Base-by-base conservation (phyloP, 352 stramenopile genomes). In the Phytophthora melonis region DNA sequence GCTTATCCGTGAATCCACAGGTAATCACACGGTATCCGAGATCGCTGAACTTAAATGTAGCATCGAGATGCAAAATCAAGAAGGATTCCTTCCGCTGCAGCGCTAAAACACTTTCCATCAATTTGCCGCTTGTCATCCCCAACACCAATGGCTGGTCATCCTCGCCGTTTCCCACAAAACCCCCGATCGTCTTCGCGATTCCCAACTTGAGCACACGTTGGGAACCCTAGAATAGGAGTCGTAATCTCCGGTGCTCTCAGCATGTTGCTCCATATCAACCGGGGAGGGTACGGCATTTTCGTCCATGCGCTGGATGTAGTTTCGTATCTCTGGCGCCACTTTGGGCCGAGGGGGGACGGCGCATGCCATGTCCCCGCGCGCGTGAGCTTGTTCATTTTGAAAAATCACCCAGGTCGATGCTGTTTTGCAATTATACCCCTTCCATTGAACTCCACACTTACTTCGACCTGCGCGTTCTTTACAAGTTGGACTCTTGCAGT, bases 81-180 rank as follows among this genome's bases (percentile, higher is more conserved):
- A 49, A 49, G 13, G 41, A 18, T 18, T 49, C 41, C 5, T 19
- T 49, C 13, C 13, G 13, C 16, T 49, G 41, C 13, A 49, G 13
- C 13, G 43, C 32, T n/a, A n/a, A n/a, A n/a, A n/a, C n/a, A n/a
- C n/a, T n/a, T n/a, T n/a, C n/a, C n/a, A n/a, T n/a, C n/a, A 52
- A 39, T 27, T 50, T 69, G 1, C 27, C 5, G 11, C 16, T 57
- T 9, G 25, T 50, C 5, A 68, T 62, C 3, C 52, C 36, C 21
- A 68, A 47, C 9, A 63, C 52, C 16, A 63, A 16, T 7, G 53
- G 63, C n/a, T 69, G n/a, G 16, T 69, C 53, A n/a, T 63, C 63
- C n/a, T 67, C 13, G 41, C 63, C 63, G n/a, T 69, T 69, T 25
- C 53, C 53, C 3, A 69, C 53, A 11, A 69, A 63, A 69, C 1